Evolutionary conservation across 179 eudicot species (phyloP), one percentile per base, ranked within the genome.

Genomic region (Gypsophila paniculata): DNA sequence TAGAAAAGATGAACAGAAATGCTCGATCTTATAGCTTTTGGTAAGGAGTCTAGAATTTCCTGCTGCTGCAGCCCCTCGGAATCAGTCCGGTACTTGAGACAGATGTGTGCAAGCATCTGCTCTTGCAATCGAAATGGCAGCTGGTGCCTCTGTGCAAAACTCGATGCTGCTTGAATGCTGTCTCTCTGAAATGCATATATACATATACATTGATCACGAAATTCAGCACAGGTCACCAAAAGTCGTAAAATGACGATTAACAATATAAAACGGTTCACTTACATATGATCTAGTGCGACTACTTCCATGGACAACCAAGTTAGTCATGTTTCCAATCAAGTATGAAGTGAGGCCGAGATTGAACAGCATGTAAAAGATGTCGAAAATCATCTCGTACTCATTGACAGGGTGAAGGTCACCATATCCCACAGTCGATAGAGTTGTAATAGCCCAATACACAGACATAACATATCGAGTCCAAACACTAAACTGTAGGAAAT

Each of bases 251-350:
- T 29, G 34, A 29, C 4, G 34, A 1, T 4, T 4, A 29, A 29
- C 34, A 4, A 29, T 42, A 42, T 42, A 0, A 42, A 42, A 42
- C 46, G 46, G 46, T 42, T 42, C 5, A 65, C 97, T 82, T 76
- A 91, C 98, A 76, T 87, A 93, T 84, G 74, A 78, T 71, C 98
- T 83, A 54, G 97, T 93, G 72, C 86, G 87, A 73, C 91, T 86
- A 60, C 89, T 89, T 19, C 91, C 96, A 76, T 91, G 97, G 39
- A 88, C 98, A 39, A 93, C 96, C 86, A 93, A 89, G 82, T 89
- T 91, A 79, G 97, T 93, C 97, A 93, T 91, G 83, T 91, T 91
- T 65, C 97, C 98, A 18, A 91, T 93, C 76, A 93, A 75, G 72
- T 93, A 91, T 0, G 98, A 81, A 11, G 93, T 89, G 60, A 91